Evolutionary conservation across 1,284 basidiomycete genomes (phyloP).

Genomic region (Rhizoctonia solani): DNA sequence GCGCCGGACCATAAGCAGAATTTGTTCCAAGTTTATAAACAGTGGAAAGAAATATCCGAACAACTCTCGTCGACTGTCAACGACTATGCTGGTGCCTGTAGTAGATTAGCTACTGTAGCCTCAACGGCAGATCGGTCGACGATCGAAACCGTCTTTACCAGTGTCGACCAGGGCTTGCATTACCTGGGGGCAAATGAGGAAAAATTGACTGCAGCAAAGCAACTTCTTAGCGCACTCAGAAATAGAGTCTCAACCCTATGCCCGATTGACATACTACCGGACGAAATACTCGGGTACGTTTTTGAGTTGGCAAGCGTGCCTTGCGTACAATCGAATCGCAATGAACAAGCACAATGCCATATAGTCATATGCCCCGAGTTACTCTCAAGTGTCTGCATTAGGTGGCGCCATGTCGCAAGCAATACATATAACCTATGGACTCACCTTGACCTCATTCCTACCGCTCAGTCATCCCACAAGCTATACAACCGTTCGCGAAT

Average conservation of each 20-base stretch:
- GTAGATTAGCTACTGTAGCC: not conserved
- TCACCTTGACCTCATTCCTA: slow-evolving; percentile 13
- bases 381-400: not conserved
- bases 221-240: not conserved
- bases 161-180: not conserved
- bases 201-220: not conserved
- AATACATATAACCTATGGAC: not conserved
- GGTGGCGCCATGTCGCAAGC: not conserved
- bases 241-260: not conserved
- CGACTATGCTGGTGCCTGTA: slow-evolving; percentile 13
- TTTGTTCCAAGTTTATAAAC: not conserved
- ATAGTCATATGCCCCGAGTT: not conserved
- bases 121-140: not conserved
- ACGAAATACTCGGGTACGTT: not conserved
- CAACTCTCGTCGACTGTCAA: not conserved
- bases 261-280: not conserved
- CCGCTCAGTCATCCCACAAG: not conserved
- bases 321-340: not conserved
- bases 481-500: not conserved
- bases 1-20: not conserved
- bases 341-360: not conserved
- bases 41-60: not conserved
- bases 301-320: slow-evolving; percentile 3
- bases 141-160: not conserved
- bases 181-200: not conserved